Conservation (phyloP, 441 rosid species). For the Manihot esculenta region DNA sequence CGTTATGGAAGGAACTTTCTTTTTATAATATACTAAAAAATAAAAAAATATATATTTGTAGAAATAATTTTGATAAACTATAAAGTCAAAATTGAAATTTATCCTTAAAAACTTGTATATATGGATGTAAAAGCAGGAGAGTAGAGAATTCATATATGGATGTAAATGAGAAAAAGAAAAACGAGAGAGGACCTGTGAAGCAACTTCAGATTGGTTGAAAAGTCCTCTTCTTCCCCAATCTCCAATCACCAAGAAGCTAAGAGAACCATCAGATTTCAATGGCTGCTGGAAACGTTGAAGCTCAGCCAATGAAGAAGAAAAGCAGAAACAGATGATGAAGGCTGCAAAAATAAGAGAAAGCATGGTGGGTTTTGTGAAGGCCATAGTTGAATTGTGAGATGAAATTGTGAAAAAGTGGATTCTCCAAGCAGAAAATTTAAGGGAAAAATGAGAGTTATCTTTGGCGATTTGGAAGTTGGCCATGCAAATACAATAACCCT, state of each 20-base stretch:
- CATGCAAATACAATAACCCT: background rate
- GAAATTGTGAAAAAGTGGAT: no score
- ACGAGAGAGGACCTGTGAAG: constrained; percentile 49
- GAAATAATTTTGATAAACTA: no score
- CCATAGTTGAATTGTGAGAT: no score
- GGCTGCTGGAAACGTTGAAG: constrained; percentile 39
- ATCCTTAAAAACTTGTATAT: no score
- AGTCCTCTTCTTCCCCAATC: constrained; percentile 73
- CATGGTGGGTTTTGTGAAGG: background rate
- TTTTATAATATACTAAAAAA: no score
- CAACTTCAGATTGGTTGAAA: constrained; percentile 59
- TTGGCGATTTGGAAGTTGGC: background rate
- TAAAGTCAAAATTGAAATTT: no score
- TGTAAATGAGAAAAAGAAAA: no score
- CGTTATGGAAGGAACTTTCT: no score
- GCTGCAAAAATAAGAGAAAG: background rate
- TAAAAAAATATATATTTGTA: no score
- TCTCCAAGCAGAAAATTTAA: no score
- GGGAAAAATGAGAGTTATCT: background rate
- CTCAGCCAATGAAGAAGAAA: background rate
- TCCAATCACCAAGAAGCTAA: constrained; percentile 64
- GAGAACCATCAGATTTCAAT: constrained; percentile 48
- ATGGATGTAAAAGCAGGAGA: no score
- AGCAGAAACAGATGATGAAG: background rate
- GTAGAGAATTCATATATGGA: no score